A percentile compares a stretch with the other conserved stretches of the same genome.
Conservation (phyloP, 2,329 filamentous ascomycete genomes). For the Claviceps arundinis region DNA sequence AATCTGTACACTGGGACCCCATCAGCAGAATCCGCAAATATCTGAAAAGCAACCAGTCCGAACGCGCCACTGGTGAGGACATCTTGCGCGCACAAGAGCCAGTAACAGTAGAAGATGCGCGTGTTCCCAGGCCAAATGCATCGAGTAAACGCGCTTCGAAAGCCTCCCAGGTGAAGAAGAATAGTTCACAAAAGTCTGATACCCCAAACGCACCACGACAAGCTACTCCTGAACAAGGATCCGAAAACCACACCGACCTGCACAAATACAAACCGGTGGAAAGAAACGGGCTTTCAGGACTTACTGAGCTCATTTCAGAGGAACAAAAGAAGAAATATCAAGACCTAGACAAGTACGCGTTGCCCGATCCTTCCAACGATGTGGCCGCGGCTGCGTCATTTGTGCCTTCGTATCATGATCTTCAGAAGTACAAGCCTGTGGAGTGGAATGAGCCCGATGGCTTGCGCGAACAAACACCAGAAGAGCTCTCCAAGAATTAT, state of each 20-base stretch:
- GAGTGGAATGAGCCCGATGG: slow-evolving; percentile 28
- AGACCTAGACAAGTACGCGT: slow-evolving; percentile 24
- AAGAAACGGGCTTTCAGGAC: slow-evolving; percentile 19
- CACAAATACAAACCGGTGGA: slow-evolving; percentile 22
- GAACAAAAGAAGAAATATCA: slow-evolving; percentile 18
- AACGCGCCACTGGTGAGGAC: slow-evolving; percentile 11
- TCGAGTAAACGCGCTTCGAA: slow-evolving; percentile 28
- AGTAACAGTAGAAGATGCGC: slow-evolving; percentile 7
- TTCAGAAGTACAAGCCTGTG: slow-evolving; percentile 25
- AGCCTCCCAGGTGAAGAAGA: slow-evolving; percentile 18
- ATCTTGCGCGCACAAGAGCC: slow-evolving; percentile 13
- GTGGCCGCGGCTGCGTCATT: slow-evolving; percentile 16
- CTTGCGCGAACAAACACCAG: slow-evolving; percentile 18
- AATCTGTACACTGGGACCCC: slow-evolving; percentile 11
- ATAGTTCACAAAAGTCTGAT: slow-evolving; percentile 18
- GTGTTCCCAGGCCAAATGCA: slow-evolving; percentile 24
- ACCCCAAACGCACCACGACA: slow-evolving; percentile 14
- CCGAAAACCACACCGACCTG: slow-evolving; percentile 27
- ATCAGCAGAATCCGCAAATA: slow-evolving; percentile 22
- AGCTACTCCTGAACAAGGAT: slow-evolving; percentile 18
- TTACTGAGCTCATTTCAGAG: slow-evolving; percentile 15
- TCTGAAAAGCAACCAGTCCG: slow-evolving; percentile 12
- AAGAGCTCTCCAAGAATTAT: slow-evolving; percentile 25
- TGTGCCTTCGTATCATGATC: slow-evolving; percentile 21
- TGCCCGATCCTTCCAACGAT: slow-evolving; percentile 15